A percentile compares a stretch with the other conserved stretches of the same genome.
Conservation (phyloP, 352 stramenopile species). For the Phytopythium litorale region DNA sequence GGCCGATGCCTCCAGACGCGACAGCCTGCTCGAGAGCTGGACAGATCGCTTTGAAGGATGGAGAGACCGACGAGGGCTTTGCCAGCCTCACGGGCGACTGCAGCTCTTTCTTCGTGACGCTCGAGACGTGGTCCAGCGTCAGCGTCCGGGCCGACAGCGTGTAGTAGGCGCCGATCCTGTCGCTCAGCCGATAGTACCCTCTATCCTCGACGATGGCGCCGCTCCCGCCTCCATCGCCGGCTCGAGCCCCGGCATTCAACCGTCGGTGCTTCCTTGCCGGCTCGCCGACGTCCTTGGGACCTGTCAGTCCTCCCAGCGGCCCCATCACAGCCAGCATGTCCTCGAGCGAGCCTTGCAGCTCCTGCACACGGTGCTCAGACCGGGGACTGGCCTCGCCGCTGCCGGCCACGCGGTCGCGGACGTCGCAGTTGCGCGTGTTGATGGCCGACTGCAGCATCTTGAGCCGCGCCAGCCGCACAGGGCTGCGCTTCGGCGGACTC, state of each 20-base stretch:
- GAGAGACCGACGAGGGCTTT: constrained; percentile 34
- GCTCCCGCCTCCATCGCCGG: not conserved
- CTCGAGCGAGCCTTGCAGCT: constrained; percentile 26
- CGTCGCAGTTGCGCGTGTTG: constrained; percentile 71
- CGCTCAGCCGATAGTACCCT: constrained; percentile 76
- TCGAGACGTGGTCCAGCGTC: constrained; percentile 67
- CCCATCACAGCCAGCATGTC: constrained; percentile 69
- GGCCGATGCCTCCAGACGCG: not conserved
- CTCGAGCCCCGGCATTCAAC: constrained; percentile 12
- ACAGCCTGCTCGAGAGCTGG: constrained; percentile 41
- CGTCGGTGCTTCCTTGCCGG: constrained; percentile 28
- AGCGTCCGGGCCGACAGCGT: constrained; percentile 58
- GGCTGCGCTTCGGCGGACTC: constrained; percentile 61
- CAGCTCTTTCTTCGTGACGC: constrained; percentile 49
- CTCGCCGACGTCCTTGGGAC: constrained; percentile 17
- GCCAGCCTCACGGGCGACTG: constrained; percentile 38
- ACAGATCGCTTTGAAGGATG: constrained; percentile 39
- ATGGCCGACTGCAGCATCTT: constrained; percentile 85
- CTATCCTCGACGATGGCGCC: constrained; percentile 41
- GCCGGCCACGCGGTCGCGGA: constrained; percentile 38
- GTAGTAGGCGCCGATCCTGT: constrained; percentile 76
- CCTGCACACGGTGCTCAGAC: constrained; percentile 19
- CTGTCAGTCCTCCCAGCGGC: constrained; percentile 64
- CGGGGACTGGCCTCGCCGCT: constrained; percentile 15
- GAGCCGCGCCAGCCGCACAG: constrained; percentile 66